Conservation (phyloP, 2,329 filamentous ascomycete genomes). For the Pseudocercospora macadamiae region DNA sequence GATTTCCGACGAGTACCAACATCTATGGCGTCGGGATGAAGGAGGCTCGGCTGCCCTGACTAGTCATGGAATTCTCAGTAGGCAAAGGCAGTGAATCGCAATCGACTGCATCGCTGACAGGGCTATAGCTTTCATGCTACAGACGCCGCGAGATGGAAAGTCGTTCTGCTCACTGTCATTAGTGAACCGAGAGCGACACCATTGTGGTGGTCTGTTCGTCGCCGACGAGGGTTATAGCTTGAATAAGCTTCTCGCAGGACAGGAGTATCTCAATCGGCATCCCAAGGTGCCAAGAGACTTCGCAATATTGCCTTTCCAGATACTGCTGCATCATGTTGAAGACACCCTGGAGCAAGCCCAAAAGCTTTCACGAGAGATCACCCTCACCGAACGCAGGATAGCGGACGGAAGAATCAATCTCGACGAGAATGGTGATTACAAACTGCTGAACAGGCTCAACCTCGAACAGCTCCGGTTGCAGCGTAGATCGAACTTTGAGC, state of each 20-base stretch:
- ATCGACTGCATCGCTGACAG: neutral
- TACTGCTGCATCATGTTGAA: constrained; percentile 37
- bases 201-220: constrained; percentile 38
- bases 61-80: constrained; percentile 37
- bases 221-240: constrained; percentile 35
- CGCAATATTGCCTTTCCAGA: constrained; percentile 37
- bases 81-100: neutral
- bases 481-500: constrained; percentile 37
- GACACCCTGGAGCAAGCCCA: constrained; percentile 37
- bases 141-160: constrained; percentile 38
- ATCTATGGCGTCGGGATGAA: constrained; percentile 39
- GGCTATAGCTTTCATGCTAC: constrained; percentile 35
- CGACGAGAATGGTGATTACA: constrained; percentile 40
- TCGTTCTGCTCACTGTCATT: constrained; percentile 41
- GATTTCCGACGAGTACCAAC: constrained; percentile 39
- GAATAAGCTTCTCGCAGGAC: constrained; percentile 31
- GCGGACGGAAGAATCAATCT: constrained; percentile 37
- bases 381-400: constrained; percentile 37
- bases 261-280: constrained; percentile 38
- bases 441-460: constrained; percentile 39
- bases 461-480: constrained; percentile 39
- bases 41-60: constrained; percentile 37
- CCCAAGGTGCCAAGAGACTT: constrained; percentile 40
- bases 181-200: constrained; percentile 36
- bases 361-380: constrained; percentile 35